Conservation (phyloP, 75 land plant species). For the Chamaecyparis obtusa region DNA sequence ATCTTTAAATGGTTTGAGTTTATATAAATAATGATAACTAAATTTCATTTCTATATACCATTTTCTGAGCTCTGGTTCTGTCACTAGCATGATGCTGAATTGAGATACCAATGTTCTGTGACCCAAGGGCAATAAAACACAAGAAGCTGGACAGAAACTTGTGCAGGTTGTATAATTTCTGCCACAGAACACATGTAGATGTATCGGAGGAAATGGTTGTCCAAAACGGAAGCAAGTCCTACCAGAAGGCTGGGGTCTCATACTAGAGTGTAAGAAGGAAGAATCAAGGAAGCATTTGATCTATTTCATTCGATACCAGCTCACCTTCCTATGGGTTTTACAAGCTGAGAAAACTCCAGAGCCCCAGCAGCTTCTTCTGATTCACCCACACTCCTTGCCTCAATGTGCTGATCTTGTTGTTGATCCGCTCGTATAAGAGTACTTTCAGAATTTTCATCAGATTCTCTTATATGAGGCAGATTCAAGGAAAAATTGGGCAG, state of each 20-base stretch:
- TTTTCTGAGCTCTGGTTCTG: not conserved
- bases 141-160: not conserved
- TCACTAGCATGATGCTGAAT: not conserved
- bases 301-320: not conserved
- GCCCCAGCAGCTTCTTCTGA: not conserved
- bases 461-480: conserved; percentile 1
- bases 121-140: not conserved
- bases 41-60: not conserved
- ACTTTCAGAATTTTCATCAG: not conserved
- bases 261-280: not conserved
- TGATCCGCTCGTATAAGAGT: not conserved
- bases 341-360: conserved; percentile 7
- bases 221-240: not conserved
- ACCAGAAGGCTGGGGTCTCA: not conserved
- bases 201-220: not conserved
- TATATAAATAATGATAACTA: not conserved
- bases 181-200: not conserved
- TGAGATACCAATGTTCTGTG: not conserved
- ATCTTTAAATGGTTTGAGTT: not conserved
- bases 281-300: not conserved
- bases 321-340: conserved; percentile 11
- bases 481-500: not conserved
- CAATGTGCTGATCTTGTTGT: conserved; percentile 1
- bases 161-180: not conserved
- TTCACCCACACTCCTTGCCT: conserved; percentile 2